Evolutionary conservation across 129 eudicot genomes (phyloP).

Genomic region (Mikania micrantha): DNA sequence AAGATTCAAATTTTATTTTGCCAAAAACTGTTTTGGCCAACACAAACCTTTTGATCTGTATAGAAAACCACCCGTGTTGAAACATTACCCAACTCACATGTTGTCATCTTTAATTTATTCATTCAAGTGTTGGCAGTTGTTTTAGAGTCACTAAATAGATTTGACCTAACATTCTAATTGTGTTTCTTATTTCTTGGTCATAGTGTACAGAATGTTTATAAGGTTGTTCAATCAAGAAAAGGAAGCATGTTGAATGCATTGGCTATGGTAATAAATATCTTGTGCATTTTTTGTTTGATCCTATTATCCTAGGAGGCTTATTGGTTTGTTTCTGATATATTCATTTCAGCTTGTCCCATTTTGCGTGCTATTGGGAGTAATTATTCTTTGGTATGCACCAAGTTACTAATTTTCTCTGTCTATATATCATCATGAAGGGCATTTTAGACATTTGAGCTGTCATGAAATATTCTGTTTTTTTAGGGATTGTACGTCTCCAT

Average conservation of each 20-base stretch:
- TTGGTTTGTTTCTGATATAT: neutral
- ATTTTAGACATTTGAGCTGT: neutral
- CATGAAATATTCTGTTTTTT: neutral
- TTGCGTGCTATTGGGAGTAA: conserved; percentile 57
- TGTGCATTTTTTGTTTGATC: neutral
- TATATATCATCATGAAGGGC: neutral
- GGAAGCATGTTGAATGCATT: conserved; percentile 87
- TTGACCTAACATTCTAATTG: neutral
- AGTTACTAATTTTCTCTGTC: neutral
- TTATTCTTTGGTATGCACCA: conserved; percentile 61
- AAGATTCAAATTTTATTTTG: neutral
- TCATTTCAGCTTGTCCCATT: conserved; percentile 72
- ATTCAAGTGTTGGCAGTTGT: neutral
- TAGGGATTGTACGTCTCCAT: conserved; percentile 88
- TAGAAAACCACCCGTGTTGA: neutral
- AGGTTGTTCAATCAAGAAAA: conserved; percentile 76
- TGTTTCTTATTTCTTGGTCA: conserved; percentile 9
- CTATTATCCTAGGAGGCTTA: conserved; percentile 11
- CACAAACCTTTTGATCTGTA: neutral
- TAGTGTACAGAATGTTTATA: conserved; percentile 65
- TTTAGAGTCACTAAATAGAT: conserved; percentile 1
- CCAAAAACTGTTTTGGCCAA: neutral
- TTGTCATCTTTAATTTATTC: neutral
- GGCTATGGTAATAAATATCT: conserved; percentile 63
- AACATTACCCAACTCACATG: neutral